These are phyloP conservation scores for Seiridium cupressi DNA, from an alignment of 2,329 filamentous ascomycete genomes.

Conservation along the genomic window DNA sequence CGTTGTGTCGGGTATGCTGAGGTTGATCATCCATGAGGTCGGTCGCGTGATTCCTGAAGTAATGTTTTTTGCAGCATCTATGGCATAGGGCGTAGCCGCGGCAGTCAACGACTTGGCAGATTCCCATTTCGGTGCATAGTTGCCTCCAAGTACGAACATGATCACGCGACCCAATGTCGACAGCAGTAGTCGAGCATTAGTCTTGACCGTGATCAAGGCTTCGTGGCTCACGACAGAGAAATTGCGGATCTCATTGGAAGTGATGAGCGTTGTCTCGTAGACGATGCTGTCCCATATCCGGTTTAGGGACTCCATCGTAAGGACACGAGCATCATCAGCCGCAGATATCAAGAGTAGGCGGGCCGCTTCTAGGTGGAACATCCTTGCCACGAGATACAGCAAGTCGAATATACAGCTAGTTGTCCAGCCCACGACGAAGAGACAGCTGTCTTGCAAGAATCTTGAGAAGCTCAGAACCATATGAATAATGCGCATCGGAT, in stretches of 20 bases:
- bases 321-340: conserved; percentile 18
- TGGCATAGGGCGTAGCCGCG: conserved; percentile 15
- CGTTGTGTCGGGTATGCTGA: conserved; percentile 41
- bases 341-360: conserved; percentile 20
- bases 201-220: conserved; percentile 61
- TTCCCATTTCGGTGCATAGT: conserved; percentile 33
- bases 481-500: conserved; percentile 73
- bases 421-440: conserved; percentile 61
- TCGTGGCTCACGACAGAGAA: conserved; percentile 77
- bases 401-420: conserved; percentile 42
- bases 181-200: conserved; percentile 42
- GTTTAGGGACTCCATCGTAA: conserved; percentile 24
- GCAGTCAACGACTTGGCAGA: conserved; percentile 18
- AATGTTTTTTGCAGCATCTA: conserved; percentile 27
- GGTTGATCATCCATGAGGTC: conserved; percentile 56
- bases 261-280: conserved; percentile 49
- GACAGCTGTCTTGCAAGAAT: conserved; percentile 70
- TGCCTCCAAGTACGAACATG: conserved; percentile 43
- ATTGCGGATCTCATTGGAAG: conserved; percentile 64
- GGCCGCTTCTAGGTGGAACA: conserved; percentile 29
- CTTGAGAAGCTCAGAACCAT: conserved; percentile 74
- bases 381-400: conserved; percentile 33
- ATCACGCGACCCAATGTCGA: conserved; percentile 35
- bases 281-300: conserved; percentile 50
- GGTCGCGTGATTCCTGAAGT: conserved; percentile 42